Evolutionary conservation across 2,329 filamentous ascomycete species (phyloP).

Genomic region (Penicillium hesseltinei): DNA sequence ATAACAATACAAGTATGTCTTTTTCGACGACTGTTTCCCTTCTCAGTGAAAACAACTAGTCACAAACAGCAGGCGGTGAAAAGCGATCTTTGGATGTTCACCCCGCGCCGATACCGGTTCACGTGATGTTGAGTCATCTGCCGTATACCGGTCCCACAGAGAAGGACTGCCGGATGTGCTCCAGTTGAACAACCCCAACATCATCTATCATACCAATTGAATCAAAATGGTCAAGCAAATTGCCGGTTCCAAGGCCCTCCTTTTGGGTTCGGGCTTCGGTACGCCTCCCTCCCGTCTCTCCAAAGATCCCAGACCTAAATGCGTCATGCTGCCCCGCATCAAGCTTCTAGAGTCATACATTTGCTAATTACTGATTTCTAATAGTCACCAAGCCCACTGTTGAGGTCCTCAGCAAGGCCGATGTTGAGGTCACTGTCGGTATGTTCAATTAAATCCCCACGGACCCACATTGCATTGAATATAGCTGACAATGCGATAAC

Average conservation of each 20-base stretch:
- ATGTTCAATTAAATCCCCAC: constrained; percentile 30
- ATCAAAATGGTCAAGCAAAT: constrained; percentile 38
- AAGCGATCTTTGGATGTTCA: not conserved
- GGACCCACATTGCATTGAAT: not conserved
- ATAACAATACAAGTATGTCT: not conserved
- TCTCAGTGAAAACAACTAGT: not conserved
- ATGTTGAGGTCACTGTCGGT: constrained; percentile 65
- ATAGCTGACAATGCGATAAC: not conserved
- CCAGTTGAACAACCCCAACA: constrained; percentile 10
- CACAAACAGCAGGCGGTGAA: not conserved
- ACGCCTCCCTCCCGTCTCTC: constrained; percentile 11
- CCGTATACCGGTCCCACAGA: constrained; percentile 14
- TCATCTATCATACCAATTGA: constrained; percentile 18
- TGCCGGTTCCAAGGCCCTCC: constrained; percentile 41
- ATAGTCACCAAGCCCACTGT: constrained; percentile 62
- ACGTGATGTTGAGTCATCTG: constrained; percentile 29
- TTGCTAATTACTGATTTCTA: constrained; percentile 13
- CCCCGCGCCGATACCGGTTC: constrained; percentile 30
- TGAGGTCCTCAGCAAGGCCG: constrained; percentile 61
- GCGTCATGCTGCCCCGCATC: constrained; percentile 21
- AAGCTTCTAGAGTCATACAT: constrained; percentile 3
- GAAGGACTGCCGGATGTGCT: not conserved
- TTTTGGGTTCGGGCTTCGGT: constrained; percentile 42
- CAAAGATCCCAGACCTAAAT: not conserved
- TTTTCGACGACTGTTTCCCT: not conserved